Percentiles rank a stretch among this genome's conserved stretches.
phyloP scores from a whole-genome alignment of 805 yeast species.

The Yarrowia sp. region DNA sequence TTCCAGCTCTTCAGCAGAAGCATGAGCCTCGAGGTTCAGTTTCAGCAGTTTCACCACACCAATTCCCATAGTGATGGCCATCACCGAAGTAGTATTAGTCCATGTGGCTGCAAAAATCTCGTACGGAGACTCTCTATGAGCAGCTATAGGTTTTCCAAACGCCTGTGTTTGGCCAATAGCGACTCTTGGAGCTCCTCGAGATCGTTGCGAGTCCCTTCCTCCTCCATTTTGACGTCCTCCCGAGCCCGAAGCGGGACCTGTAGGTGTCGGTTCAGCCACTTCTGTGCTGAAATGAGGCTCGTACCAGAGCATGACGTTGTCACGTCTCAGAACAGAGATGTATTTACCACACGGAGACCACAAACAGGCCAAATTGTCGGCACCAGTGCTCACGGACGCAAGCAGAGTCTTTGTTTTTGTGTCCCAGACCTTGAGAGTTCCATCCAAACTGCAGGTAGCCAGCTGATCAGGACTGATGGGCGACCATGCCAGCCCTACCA shows the following conservation, averaged over 20 bases:
- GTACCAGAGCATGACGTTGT: slow-evolving; percentile 43
- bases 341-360: slow-evolving; percentile 59
- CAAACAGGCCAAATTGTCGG: slow-evolving; percentile 44
- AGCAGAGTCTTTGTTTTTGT: slow-evolving; percentile 50
- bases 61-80: slow-evolving; percentile 57
- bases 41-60: slow-evolving; percentile 53
- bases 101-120: slow-evolving; percentile 51
- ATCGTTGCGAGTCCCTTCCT: neutral
- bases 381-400: slow-evolving; percentile 49
- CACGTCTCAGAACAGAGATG: slow-evolving; percentile 50
- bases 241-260: neutral
- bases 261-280: neutral
- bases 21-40: slow-evolving; percentile 26
- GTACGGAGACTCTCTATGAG: slow-evolving; percentile 45
- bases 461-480: slow-evolving; percentile 56
- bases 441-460: slow-evolving; percentile 60
- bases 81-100: slow-evolving; percentile 49
- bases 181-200: neutral
- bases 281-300: slow-evolving; percentile 48
- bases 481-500: slow-evolving; percentile 58
- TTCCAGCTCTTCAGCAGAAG: slow-evolving; percentile 21
- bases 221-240: slow-evolving; percentile 17
- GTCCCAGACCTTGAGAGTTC: slow-evolving; percentile 58
- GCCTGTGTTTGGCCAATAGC: slow-evolving; percentile 10
- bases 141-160: slow-evolving; percentile 37